Evolutionary conservation across 176 grass and related monocot genomes (phyloP).

Genomic region (Musa troglodytarum): DNA sequence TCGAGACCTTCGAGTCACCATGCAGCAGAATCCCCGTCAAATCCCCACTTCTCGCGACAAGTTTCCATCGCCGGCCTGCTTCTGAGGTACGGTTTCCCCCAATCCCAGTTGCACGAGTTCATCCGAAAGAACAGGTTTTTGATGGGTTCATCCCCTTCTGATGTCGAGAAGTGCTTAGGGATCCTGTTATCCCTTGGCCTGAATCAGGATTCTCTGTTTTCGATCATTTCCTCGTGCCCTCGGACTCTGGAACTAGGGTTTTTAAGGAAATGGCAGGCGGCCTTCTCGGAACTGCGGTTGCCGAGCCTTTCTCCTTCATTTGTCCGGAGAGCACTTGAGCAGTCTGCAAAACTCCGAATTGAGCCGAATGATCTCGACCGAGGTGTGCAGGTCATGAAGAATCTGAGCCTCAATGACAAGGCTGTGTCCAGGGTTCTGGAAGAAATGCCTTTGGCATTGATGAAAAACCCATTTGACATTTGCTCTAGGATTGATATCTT

Average conservation of each 20-base stretch:
- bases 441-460: conserved; percentile 17
- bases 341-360: conserved; percentile 13
- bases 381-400: conserved; percentile 11
- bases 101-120: conserved; percentile 19
- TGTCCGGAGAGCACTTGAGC: conserved; percentile 20
- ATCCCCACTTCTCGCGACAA: conserved; percentile 5
- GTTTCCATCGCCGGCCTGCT: conserved; percentile 18
- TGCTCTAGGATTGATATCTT: conserved; percentile 22
- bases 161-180: conserved; percentile 18
- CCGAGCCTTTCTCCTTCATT: conserved; percentile 4
- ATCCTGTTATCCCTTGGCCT: conserved; percentile 14
- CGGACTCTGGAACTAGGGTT: conserved; percentile 6
- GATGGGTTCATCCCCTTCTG: conserved; percentile 7
- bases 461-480: conserved; percentile 21
- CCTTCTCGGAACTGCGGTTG: conserved; percentile 3
- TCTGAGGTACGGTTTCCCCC: conserved; percentile 16
- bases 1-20: background rate
- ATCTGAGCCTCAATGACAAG: conserved; percentile 27
- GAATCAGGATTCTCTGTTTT: conserved; percentile 5
- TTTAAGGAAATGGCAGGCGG: conserved; percentile 12
- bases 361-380: conserved; percentile 3
- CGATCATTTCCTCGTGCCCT: conserved; percentile 18
- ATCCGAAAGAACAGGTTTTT: conserved; percentile 23
- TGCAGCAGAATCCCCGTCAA: background rate
- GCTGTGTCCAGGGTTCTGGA: conserved; percentile 16